Base-by-base conservation (phyloP, 2,329 filamentous ascomycete genomes). In the Alternaria infectoria region DNA sequence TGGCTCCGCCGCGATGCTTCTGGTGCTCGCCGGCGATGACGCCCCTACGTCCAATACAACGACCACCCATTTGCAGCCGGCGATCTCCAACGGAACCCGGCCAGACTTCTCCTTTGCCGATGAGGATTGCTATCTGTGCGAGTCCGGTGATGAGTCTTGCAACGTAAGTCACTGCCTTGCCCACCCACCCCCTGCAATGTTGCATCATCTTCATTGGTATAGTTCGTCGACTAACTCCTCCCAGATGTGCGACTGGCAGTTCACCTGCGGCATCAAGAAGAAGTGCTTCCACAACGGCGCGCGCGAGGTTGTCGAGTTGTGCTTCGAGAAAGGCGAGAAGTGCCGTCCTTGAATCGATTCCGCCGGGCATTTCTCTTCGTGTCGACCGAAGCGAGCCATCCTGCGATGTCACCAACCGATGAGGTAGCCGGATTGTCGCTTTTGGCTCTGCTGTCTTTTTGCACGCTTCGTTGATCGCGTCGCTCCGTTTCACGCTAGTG, bases 181-280 rank as follows among this genome's bases (percentile, higher is more conserved):
- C 54, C 28, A 26, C 52, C n/a, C 54, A 57, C 13, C 19, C 5
- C n/a, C 15, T 56, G 49, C 15, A 26, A 17, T 40, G 36, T 40
- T 40, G 36, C 15, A 40, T 55, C 17, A 26, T 30, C 12, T 45
- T 44, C n/a, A 11, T 66, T 13, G 15, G 25, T 8, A 11, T 11
- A 3, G 28, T 26, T 12, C 32, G 26, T 58, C 54, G 62, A 67
- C 65, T 57, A 55, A 59, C 23, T 19, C 40, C 49, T 32, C 30
- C 17, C 15, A 57, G 23, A 50, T 54, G 9, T 69, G 67, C 36
- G 32, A 57, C 36, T 62, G 60, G 56, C 40, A 58, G 51, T 65
- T 61, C 30, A 50, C 32, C 9, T 69, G 65, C 28, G 62, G 67
- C 47, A 43, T 56, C 32, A 67, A 65, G 62, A 61, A 56, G 55